These are phyloP conservation scores for Pulveroboletus ravenelii DNA, from an alignment of 768 basidiomycete genomes.

Conservation along the genomic window DNA sequence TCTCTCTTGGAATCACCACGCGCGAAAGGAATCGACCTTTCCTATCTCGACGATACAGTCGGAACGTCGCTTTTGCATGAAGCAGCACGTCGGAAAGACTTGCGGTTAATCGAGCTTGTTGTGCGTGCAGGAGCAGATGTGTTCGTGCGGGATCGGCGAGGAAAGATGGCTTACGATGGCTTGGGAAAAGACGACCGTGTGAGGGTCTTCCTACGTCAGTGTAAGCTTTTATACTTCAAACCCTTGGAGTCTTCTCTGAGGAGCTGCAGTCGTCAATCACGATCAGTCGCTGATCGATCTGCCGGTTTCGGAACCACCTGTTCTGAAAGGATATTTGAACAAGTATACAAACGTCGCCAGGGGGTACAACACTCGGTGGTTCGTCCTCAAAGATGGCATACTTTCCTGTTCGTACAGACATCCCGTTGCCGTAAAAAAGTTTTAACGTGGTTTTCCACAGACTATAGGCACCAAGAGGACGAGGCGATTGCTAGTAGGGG, in stretches of 20 bases:
- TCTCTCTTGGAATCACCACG: conserved; percentile 67
- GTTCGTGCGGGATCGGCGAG: conserved; percentile 74
- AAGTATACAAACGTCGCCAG: conserved; percentile 92
- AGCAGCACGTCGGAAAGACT: conserved; percentile 75
- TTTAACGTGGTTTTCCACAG: conserved; percentile 26
- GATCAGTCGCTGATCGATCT: conserved; percentile 64
- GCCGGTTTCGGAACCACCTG: conserved; percentile 49
- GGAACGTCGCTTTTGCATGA: conserved; percentile 83
- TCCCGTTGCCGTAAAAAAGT: not conserved
- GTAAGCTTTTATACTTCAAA: conserved; percentile 39
- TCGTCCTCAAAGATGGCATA: conserved; percentile 80
- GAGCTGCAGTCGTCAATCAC: conserved; percentile 63
- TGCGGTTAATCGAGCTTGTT: conserved; percentile 77
- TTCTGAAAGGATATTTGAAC: conserved; percentile 73
- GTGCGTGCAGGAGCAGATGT: conserved; percentile 86
- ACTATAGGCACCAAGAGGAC: conserved; percentile 88
- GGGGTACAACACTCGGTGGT: conserved; percentile 89
- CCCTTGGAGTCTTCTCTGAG: not conserved
- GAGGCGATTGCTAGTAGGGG: conserved; percentile 82
- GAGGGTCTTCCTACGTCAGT: conserved; percentile 77
- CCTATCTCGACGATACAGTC: conserved; percentile 72
- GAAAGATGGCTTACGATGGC: conserved; percentile 65
- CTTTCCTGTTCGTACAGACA: conserved; percentile 63
- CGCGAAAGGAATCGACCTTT: conserved; percentile 66
- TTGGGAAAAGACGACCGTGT: conserved; percentile 78